Percentiles rank a stretch among this genome's conserved stretches.
phyloP scores from a whole-genome alignment of 768 basidiomycete species.

The Termitomyces sp. region DNA sequence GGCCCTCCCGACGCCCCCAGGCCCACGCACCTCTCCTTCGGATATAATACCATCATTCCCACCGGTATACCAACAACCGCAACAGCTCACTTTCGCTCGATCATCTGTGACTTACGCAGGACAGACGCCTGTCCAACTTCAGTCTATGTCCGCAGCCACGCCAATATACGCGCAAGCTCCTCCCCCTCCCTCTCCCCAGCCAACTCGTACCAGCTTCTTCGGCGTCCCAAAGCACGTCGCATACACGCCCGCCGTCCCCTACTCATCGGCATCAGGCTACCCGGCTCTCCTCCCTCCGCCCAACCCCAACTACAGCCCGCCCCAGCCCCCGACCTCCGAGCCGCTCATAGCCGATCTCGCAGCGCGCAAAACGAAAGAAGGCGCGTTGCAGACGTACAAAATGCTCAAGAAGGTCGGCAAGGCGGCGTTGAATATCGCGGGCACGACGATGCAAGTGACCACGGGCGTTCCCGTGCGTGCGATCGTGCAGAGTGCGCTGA shows the following conservation, averaged over 20 bases:
- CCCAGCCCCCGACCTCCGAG: neutral
- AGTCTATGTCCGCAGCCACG: neutral
- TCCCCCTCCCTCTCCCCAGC: neutral
- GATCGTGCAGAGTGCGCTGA: slow-evolving; percentile 6
- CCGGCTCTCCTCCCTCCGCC: neutral
- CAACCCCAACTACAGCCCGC: neutral
- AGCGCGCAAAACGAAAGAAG: slow-evolving; percentile 11
- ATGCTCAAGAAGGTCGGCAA: slow-evolving; percentile 5
- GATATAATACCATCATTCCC: neutral
- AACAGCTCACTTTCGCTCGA: neutral
- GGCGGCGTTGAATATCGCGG: slow-evolving; percentile 11
- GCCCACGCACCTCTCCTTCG: neutral
- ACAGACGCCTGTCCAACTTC: neutral
- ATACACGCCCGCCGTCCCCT: neutral
- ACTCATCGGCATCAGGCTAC: neutral
- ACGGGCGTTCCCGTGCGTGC: slow-evolving; percentile 1
- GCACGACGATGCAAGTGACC: slow-evolving; percentile 3
- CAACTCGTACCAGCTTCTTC: neutral
- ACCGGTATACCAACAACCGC: neutral
- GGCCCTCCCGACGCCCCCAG: neutral
- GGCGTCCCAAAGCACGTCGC: neutral
- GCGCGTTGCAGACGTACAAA: slow-evolving; percentile 3
- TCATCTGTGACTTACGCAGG: neutral
- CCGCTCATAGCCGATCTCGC: slow-evolving; percentile 9
- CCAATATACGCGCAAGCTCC: neutral